phyloP scores from a whole-genome alignment of 768 basidiomycete genomes.

The Rhizopogon vulgaris region DNA sequence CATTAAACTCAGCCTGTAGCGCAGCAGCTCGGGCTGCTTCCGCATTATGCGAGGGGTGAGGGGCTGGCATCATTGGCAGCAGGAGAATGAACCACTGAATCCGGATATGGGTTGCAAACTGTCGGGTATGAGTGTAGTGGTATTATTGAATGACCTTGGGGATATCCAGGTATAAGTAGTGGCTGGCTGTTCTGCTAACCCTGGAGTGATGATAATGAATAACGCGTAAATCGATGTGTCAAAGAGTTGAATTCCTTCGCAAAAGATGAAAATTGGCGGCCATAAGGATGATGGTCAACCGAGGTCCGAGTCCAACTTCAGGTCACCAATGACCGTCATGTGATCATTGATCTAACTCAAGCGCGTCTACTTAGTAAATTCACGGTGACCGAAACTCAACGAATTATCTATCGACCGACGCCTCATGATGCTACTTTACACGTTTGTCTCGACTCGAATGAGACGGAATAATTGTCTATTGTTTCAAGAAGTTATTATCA shows the following conservation, averaged over 20 bases:
- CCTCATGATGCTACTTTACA: too few relatives aligned
- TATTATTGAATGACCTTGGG: not conserved
- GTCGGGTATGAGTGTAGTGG: not conserved
- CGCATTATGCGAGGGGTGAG: conserved; percentile 43
- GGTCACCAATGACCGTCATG: too few relatives aligned
- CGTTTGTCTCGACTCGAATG: too few relatives aligned
- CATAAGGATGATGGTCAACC: too few relatives aligned
- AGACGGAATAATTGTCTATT: too few relatives aligned
- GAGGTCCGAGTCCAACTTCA: too few relatives aligned
- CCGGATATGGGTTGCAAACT: not conserved
- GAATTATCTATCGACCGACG: too few relatives aligned
- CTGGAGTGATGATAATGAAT: not conserved
- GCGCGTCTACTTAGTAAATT: too few relatives aligned
- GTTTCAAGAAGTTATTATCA: too few relatives aligned
- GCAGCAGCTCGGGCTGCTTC: conserved; percentile 84
- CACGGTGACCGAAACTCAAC: too few relatives aligned
- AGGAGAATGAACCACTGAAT: not conserved
- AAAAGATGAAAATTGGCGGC: not conserved
- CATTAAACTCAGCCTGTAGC: conserved; percentile 92
- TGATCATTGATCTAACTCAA: too few relatives aligned
- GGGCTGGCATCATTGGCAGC: conserved; percentile 36
- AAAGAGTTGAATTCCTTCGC: not conserved
- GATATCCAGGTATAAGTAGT: not conserved
- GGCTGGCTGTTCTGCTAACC: not conserved
- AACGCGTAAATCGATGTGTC: not conserved